Evolutionary conservation across 345 rosid species (phyloP), one percentile per base, ranked within the genome.

Genomic region (Salix udensis): DNA sequence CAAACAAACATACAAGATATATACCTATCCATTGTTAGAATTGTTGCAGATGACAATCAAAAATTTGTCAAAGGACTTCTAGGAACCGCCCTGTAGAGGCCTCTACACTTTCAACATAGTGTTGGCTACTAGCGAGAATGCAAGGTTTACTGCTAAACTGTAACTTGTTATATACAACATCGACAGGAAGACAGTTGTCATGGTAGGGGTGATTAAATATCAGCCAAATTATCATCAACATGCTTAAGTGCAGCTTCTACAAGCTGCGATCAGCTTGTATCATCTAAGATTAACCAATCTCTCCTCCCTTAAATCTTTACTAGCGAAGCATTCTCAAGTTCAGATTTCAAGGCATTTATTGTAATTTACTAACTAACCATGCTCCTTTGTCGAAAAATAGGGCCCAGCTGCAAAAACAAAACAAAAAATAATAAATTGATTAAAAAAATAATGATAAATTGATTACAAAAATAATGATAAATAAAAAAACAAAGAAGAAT

Each of bases 211-310:
- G 82, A 81, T 84, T 79, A 81, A 74, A 88, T 80, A 80, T 82
- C 76, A 78, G 70, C 84, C 85, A 81, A 81, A 82, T 80, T 82
- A 67, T 80, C 76, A 81, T 83, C 89, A 92, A 87, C 98, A 94
- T 94, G 84, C 90, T 92, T 82, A 66, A 48, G 78, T 75, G 92
- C 92, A 91, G 94, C 94, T 89, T 85, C 88, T 87, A 86, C 71
- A 86, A 91, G 94, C 93, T 90, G 94, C 93, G 74, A 84, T 83
- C 78, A 79, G 80, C 85, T 65, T 61, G 76, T 83, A 80, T 82
- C 93, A 87, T 91, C 89, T 80, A 88, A 75, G 52, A 74, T 55
- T 37, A 68, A 84, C 68, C 77, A 81, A 40, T 76, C 67, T 61
- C 58, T 9, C 26, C 82, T 62, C 76, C 68, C 44, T 30, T 70